These are phyloP conservation scores for Saccharum officinarum DNA, from an alignment of 176 grass and related monocot species.

Conservation along the genomic window DNA sequence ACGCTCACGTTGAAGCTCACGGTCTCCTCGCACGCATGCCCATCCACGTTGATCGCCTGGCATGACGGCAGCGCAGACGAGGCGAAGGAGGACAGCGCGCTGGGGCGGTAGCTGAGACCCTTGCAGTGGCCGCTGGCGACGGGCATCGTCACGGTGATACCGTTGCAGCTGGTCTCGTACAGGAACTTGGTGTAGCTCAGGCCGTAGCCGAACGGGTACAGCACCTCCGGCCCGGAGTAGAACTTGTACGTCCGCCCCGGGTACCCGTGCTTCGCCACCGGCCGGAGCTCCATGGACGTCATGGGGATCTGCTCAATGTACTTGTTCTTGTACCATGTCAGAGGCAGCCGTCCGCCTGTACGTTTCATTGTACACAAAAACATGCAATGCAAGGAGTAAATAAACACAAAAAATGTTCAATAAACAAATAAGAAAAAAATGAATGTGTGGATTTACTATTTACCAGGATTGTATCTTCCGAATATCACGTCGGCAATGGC, in stretches of 20 bases:
- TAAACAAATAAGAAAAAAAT: not conserved
- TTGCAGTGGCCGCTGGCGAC: constrained; percentile 18
- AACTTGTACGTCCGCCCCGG: constrained; percentile 39
- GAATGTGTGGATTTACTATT: too few relatives aligned
- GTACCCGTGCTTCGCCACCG: constrained; percentile 9
- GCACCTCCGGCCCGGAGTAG: constrained; percentile 13
- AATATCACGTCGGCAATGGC: constrained; percentile 44
- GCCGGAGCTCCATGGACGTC: constrained; percentile 30
- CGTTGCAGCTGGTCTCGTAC: constrained; percentile 16
- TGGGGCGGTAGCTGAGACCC: constrained; percentile 33
- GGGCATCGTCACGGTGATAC: not conserved
- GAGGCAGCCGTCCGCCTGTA: not conserved
- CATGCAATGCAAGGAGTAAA: too few relatives aligned
- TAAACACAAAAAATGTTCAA: not conserved
- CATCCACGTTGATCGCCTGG: constrained; percentile 10
- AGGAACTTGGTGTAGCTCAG: constrained; percentile 4
- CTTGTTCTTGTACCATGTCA: constrained; percentile 22
- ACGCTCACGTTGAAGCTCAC: constrained; percentile 36
- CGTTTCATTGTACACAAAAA: too few relatives aligned
- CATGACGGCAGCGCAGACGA: not conserved
- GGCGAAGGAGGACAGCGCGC: not conserved
- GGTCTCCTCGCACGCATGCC: constrained; percentile 1
- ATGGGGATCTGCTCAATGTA: constrained; percentile 29
- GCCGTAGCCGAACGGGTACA: constrained; percentile 31
- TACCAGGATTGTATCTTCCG: constrained; percentile 43